Evolutionary conservation across 169 alveolate species (phyloP).

Genomic region (Plasmodium gonderi): DNA sequence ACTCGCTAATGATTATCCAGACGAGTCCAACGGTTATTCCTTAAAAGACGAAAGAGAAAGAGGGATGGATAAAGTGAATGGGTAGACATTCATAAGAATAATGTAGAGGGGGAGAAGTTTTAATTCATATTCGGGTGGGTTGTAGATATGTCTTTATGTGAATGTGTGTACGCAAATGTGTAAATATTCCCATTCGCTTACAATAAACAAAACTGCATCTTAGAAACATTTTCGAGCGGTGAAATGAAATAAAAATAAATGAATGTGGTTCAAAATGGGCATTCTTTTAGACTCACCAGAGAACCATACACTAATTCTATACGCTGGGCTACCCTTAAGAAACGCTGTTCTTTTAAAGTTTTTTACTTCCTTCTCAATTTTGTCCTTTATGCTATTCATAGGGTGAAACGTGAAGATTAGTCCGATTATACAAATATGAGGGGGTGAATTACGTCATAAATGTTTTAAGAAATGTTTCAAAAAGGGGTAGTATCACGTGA

Average conservation of each 20-base stretch:
- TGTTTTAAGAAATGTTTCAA: not conserved
- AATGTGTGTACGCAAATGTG: not conserved
- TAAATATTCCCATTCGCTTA: no score
- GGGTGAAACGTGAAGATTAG: not conserved
- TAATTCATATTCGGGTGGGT: not conserved
- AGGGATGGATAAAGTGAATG: not conserved
- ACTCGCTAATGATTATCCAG: slow-evolving; percentile 73
- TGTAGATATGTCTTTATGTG: not conserved
- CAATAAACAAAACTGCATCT: not conserved
- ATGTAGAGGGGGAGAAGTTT: not conserved
- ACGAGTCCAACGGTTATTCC: slow-evolving; percentile 69
- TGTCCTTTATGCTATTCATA: slow-evolving; percentile 42
- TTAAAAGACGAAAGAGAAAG: not conserved
- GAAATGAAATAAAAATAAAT: no score
- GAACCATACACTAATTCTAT: slow-evolving; percentile 68
- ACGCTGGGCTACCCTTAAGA: slow-evolving; percentile 74
- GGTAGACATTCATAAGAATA: not conserved
- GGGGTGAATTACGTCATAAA: not conserved
- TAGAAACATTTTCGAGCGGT: not conserved
- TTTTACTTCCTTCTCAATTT: slow-evolving; percentile 44
- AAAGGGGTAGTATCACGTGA: not conserved
- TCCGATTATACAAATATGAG: not conserved
- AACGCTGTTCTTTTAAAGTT: slow-evolving; percentile 67
- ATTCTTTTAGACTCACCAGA: slow-evolving; percentile 28
- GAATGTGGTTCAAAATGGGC: not conserved